Evolutionary conservation across 129 eudicot species (phyloP).

Genomic region (Centrapalus pauciflorus): DNA sequence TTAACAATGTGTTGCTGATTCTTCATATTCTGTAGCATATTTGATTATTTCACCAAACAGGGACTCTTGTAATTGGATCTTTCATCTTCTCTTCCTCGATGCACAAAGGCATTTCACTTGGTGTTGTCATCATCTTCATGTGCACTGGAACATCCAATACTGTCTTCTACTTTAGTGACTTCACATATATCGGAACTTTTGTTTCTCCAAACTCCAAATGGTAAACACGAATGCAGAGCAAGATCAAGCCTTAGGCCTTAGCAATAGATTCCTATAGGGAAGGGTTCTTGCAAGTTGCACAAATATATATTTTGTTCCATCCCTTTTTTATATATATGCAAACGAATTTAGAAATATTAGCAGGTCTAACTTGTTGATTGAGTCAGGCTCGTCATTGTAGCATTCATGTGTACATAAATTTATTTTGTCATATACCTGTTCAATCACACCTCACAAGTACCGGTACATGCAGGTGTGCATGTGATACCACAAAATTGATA

Average conservation of each 20-base stretch:
- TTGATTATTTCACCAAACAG: neutral
- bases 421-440: neutral
- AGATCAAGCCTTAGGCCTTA: no score
- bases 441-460: no score
- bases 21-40: neutral
- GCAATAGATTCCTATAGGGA: no score
- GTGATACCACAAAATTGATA: no score
- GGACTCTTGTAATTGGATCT: neutral
- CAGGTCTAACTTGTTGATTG: neutral
- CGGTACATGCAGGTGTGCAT: no score
- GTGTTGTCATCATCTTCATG: neutral
- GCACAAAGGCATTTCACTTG: neutral
- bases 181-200: neutral
- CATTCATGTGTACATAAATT: neutral
- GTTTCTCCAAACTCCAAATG: neutral
- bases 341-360: neutral
- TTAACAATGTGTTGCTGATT: neutral
- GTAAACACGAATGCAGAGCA: no score
- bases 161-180: neutral
- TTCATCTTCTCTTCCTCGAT: neutral
- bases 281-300: no score
- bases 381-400: slow-evolving; percentile 1
- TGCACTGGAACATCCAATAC: neutral
- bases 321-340: neutral
- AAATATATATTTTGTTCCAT: neutral